These are phyloP conservation scores for Fraxinus cuspidata DNA, from an alignment of 257 asterid genomes.

Conservation along the genomic window DNA sequence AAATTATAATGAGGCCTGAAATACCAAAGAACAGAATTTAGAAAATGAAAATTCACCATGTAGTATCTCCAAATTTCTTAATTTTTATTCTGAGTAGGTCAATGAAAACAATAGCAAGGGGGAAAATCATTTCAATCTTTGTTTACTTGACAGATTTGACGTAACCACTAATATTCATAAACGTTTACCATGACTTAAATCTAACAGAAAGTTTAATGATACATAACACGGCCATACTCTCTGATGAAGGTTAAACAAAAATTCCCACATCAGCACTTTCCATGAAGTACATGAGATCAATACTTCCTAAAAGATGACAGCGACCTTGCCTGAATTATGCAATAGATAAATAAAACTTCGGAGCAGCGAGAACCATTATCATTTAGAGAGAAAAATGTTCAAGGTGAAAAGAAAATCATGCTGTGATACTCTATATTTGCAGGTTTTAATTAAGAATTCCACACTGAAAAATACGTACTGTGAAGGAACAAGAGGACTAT, in stretches of 20 bases:
- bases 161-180: slow-evolving; percentile 14
- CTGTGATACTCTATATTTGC: neutral
- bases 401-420: slow-evolving; percentile 5
- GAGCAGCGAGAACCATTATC: neutral
- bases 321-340: neutral
- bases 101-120: slow-evolving; percentile 15
- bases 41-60: slow-evolving; percentile 12
- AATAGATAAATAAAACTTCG: neutral
- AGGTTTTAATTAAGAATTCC: slow-evolving; percentile 9
- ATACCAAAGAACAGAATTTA: slow-evolving; percentile 21
- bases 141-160: neutral
- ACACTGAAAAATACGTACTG: slow-evolving; percentile 63
- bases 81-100: slow-evolving; percentile 15
- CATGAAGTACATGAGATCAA: neutral
- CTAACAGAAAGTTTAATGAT: slow-evolving; percentile 1
- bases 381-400: neutral
- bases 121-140: slow-evolving; percentile 22
- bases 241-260: neutral
- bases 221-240: neutral
- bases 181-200: neutral
- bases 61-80: slow-evolving; percentile 10
- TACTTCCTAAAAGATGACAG: neutral
- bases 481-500: slow-evolving; percentile 92
- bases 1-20: slow-evolving; percentile 88
- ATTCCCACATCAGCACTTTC: neutral